Conservation (phyloP, 345 rosid genomes). For the Ceriops decandra region DNA sequence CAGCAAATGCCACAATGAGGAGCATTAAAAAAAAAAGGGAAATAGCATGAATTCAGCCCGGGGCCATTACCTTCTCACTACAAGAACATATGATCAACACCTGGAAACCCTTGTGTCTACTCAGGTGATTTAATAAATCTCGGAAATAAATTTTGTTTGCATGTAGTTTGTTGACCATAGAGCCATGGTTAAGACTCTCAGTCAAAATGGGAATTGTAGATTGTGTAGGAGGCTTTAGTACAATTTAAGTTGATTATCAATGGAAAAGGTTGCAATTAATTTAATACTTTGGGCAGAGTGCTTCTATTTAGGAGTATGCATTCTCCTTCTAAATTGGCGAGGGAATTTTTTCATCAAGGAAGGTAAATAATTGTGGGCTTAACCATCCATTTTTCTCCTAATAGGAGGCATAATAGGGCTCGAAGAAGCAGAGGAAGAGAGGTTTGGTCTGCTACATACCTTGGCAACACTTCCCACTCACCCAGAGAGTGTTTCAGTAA, state of each 20-base stretch:
- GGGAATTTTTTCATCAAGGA: no score
- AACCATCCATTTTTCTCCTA: no score
- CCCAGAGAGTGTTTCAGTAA: conserved; percentile 98
- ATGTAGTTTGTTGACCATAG: no score
- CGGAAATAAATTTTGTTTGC: not conserved
- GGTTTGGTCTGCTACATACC: conserved; percentile 85
- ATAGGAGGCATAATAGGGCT: no score
- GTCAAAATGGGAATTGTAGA: not conserved
- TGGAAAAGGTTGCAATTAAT: not conserved
- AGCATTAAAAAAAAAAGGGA: no score
- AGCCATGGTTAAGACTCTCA: not conserved
- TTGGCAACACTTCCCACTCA: conserved; percentile 90
- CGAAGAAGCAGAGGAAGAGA: conserved; percentile 59
- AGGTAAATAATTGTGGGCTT: no score
- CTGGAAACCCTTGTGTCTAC: conserved; percentile 85
- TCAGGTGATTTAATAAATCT: conserved; percentile 58
- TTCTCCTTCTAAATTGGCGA: no score
- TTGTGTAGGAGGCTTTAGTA: not conserved
- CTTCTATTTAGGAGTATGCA: not conserved
- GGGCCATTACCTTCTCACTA: conserved; percentile 27
- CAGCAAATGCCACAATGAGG: no score
- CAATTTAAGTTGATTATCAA: not conserved
- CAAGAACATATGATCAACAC: conserved; percentile 86
- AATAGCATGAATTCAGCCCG: no score
- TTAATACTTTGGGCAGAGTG: not conserved